A percentile compares a stretch with the other conserved stretches of the same genome.
phyloP scores from a whole-genome alignment of 768 basidiomycete species.

The Lactifluus pinguis region DNA sequence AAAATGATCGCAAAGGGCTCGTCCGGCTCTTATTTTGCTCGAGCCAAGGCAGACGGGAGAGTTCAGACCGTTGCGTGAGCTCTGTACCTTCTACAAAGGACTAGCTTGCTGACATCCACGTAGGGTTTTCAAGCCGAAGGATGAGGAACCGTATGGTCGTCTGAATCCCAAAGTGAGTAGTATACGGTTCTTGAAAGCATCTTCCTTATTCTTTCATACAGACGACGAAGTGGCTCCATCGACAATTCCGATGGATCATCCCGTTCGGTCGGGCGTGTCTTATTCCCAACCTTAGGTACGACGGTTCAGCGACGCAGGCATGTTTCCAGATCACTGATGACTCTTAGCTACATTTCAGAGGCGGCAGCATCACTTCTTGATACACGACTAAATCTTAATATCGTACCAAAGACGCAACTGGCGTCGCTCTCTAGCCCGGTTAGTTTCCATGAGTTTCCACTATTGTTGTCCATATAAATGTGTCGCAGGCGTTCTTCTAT shows the following conservation, averaged over 20 bases:
- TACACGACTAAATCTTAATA: constrained; percentile 58
- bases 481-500: constrained; percentile 74
- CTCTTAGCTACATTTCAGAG: constrained; percentile 71
- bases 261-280: constrained; percentile 86
- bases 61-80: constrained; percentile 77
- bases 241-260: constrained; percentile 82
- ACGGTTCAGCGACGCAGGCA: neutral
- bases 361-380: constrained; percentile 84
- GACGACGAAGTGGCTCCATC: constrained; percentile 87
- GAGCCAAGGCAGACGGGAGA: constrained; percentile 64
- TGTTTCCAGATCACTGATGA: neutral
- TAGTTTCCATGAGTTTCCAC: constrained; percentile 1
- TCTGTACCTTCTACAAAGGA: neutral
- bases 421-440: constrained; percentile 73
- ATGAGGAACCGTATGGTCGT: constrained; percentile 82
- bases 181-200: neutral
- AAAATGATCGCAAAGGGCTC: constrained; percentile 89
- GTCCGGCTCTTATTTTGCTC: constrained; percentile 88
- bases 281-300: constrained; percentile 78
- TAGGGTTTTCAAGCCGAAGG: constrained; percentile 89
- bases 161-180: constrained; percentile 70
- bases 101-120: neutral
- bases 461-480: neutral
- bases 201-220: constrained; percentile 23
- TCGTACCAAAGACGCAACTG: constrained; percentile 81